Base-by-base conservation (phyloP, 2,329 filamentous ascomycete species). In the Colletotrichum truncatum region DNA sequence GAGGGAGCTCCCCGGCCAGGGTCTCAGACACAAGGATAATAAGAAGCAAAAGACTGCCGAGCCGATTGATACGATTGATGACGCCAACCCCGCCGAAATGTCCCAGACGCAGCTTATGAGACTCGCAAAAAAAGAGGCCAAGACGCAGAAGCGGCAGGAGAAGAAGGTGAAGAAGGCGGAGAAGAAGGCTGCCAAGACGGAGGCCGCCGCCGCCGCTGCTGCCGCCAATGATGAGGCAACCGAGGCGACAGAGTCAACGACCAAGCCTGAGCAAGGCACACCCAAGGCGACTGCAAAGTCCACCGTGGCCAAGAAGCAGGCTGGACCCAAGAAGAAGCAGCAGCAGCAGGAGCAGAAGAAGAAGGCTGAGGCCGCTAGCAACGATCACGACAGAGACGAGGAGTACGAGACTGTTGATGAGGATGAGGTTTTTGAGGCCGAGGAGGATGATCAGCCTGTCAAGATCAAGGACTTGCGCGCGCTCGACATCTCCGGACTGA, bases 1-100 rank as follows among this genome's bases (percentile, higher is more conserved):
- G 66, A 79, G 79, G 58, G 89, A 91, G 76, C 81, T 83, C 69
- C 91, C 91, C 3, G 82, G 85, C 43, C 85, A 93, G 74, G 90
- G 90, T 2, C 74, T 92, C 67, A 91, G 82, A 74, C 81, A 80
- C 56, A 77, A 78, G 61, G 71, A 73, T 39, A 70, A 86, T 70
- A 87, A 89, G 73, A 91, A 90, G 77, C 81, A 82, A 67, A 82
- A 82, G 72, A 63, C 72, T 32, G 80, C 82, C 45, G 67, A 67
- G 21, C 56, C 66, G 32, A 62, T 68, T 45, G 65, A 59, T 28
- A 56, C 54, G 28, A 53, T 67, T 48, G 56, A 52, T 7, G 67
- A 67, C 46, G 67, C 43, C 54, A 68, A 68, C 39, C 64, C 67
- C 6, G 67, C 67, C 60, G 65, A 68, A n/a, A 67, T 67, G 67